Evolutionary conservation across 2,329 filamentous ascomycete species (phyloP).

Genomic region (Phialemonium atrogriseum): DNA sequence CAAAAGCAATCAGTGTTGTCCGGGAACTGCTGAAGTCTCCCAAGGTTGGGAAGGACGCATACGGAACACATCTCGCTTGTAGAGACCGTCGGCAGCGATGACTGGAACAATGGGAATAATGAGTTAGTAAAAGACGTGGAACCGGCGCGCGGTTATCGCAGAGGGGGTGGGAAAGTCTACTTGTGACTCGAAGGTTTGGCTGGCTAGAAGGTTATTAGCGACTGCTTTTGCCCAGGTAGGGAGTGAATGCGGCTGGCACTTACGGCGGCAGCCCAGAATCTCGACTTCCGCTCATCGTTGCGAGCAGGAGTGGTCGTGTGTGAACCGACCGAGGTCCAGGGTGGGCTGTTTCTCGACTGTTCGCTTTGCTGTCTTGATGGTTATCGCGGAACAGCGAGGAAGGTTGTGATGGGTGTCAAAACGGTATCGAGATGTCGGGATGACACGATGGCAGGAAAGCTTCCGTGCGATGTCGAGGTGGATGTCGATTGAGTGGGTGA

Average conservation of each 20-base stretch:
- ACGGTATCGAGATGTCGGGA: no score
- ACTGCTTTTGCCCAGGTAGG: constrained; percentile 4
- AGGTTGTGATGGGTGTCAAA: no score
- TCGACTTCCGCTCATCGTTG: constrained; percentile 36
- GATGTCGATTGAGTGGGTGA: no score
- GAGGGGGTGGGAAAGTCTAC: constrained; percentile 46
- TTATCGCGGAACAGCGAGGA: no score
- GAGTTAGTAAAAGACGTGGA: constrained; percentile 21
- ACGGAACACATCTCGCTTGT: constrained; percentile 99
- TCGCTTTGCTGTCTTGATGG: constrained; percentile 1
- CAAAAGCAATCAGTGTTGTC: constrained; percentile 15
- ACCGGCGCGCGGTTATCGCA: constrained; percentile 12
- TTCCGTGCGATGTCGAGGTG: no score
- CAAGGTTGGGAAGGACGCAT: constrained; percentile 33
- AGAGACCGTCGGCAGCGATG: constrained; percentile 95
- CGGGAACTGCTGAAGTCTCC: neutral
- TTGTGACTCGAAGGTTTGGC: constrained; percentile 87
- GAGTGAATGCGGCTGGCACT: constrained; percentile 33
- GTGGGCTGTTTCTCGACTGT: no score
- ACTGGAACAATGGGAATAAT: constrained; percentile 61
- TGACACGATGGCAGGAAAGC: no score
- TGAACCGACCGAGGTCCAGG: constrained; percentile 7
- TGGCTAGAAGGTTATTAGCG: constrained; percentile 40
- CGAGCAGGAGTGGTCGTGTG: constrained; percentile 12
- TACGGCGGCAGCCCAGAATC: constrained; percentile 57